A percentile compares a stretch with the other conserved stretches of the same genome.
phyloP scores from a whole-genome alignment of 2,329 filamentous ascomycete species.

The Alternaria gaisen region DNA sequence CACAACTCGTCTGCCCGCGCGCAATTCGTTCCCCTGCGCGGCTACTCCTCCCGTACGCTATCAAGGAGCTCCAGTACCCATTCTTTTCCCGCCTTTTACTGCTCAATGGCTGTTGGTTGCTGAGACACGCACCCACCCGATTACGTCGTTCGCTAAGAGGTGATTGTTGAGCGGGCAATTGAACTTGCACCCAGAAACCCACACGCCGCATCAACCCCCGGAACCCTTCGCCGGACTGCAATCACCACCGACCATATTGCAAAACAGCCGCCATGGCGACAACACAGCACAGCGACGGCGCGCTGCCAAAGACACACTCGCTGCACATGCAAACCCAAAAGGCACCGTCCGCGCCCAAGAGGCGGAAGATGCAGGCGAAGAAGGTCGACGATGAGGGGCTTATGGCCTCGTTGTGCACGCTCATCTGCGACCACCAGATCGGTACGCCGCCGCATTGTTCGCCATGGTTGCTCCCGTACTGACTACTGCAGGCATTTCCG shows the following conservation, averaged over 20 bases:
- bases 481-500: constrained; percentile 71
- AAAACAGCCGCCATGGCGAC: constrained; percentile 28
- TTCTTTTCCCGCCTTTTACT: constrained; percentile 22
- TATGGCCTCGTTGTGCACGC: constrained; percentile 68
- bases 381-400: constrained; percentile 71
- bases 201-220: constrained; percentile 1
- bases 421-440: constrained; percentile 81
- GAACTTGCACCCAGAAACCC: neutral
- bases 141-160: constrained; percentile 25
- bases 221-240: neutral
- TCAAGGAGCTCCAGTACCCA: constrained; percentile 12
- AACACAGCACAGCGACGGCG: constrained; percentile 21
- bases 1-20: constrained; percentile 32
- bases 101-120: constrained; percentile 34
- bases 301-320: constrained; percentile 15
- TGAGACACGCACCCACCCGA: constrained; percentile 23
- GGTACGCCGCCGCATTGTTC: constrained; percentile 63
- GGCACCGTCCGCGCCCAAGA: constrained; percentile 21
- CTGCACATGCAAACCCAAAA: constrained; percentile 24
- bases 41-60: constrained; percentile 13
- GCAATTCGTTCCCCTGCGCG: constrained; percentile 25
- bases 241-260: constrained; percentile 2
- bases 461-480: neutral
- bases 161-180: constrained; percentile 1
- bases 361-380: constrained; percentile 40